Conservation (phyloP, 2,329 filamentous ascomycete genomes). For the Talaromyces amestolkiae region DNA sequence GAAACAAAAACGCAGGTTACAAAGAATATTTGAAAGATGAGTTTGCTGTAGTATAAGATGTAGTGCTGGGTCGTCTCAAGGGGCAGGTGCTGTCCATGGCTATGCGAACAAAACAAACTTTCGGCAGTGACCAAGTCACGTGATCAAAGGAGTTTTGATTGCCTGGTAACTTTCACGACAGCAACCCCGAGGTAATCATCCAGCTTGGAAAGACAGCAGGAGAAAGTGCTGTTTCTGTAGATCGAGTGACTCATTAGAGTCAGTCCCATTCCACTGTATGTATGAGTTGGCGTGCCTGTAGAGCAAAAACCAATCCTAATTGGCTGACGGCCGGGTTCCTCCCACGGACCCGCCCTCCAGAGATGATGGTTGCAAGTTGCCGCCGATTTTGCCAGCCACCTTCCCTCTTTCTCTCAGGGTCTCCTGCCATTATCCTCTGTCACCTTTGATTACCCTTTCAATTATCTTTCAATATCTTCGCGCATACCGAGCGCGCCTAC, state of each 20-base stretch:
- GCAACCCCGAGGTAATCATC: not conserved
- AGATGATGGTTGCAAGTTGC: not conserved
- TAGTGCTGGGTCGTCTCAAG: not conserved
- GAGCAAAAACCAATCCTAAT: not conserved
- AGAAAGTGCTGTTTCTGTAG: not conserved
- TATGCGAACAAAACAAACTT: not conserved
- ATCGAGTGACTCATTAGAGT: not conserved
- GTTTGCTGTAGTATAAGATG: not conserved
- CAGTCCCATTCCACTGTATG: not conserved
- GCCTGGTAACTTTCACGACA: not conserved
- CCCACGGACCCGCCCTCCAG: not conserved
- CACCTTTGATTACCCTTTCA: not conserved
- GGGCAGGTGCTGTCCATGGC: not conserved
- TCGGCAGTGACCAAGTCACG: not conserved
- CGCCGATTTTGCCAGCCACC: slow-evolving; percentile 10
- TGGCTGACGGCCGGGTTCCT: not conserved
- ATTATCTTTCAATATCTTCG: not conserved
- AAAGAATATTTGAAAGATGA: not conserved
- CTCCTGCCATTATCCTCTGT: not conserved
- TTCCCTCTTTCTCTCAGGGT: slow-evolving; percentile 8
- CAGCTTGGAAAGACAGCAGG: not conserved
- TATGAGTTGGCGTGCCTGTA: not conserved
- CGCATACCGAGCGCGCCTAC: not conserved
- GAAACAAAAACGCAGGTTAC: not conserved
- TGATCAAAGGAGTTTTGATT: not conserved